Evolutionary conservation across 2,329 filamentous ascomycete species (phyloP).

Genomic region (Venturia carpophila): DNA sequence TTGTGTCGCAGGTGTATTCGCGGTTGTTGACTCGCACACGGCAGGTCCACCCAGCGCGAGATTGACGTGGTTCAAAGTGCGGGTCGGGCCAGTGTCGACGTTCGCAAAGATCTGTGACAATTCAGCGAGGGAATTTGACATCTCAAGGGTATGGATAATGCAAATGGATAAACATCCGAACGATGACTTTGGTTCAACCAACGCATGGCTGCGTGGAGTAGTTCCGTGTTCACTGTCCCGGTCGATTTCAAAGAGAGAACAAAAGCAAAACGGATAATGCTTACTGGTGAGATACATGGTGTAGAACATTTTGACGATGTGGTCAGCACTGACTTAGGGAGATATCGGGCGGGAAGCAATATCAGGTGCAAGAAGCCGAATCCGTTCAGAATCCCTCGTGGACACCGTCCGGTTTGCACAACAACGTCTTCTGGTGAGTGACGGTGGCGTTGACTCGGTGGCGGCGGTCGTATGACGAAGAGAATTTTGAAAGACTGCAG

Average conservation of each 20-base stretch:
- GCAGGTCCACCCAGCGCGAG: conserved; percentile 71
- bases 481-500: background rate
- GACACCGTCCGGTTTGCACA: conserved; percentile 13
- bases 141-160: background rate
- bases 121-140: background rate
- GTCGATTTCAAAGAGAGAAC: too few species aligned
- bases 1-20: conserved; percentile 86
- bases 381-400: conserved; percentile 16
- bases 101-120: conserved; percentile 73
- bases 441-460: background rate
- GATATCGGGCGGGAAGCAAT: conserved; percentile 10
- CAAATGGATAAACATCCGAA: background rate
- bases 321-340: background rate
- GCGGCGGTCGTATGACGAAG: conserved; percentile 15
- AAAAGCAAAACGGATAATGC: conserved; percentile 18
- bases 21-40: conserved; percentile 92
- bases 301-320: conserved; percentile 33
- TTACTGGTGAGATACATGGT: conserved; percentile 39
- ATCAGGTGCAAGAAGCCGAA: conserved; percentile 17
- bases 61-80: conserved; percentile 73
- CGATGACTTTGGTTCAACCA: background rate
- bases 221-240: background rate
- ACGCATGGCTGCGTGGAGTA: background rate
- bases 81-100: conserved; percentile 91
- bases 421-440: conserved; percentile 3